Evolutionary conservation across 2,329 filamentous ascomycete genomes (phyloP).

Genomic region (Metarhizium guizhouense): DNA sequence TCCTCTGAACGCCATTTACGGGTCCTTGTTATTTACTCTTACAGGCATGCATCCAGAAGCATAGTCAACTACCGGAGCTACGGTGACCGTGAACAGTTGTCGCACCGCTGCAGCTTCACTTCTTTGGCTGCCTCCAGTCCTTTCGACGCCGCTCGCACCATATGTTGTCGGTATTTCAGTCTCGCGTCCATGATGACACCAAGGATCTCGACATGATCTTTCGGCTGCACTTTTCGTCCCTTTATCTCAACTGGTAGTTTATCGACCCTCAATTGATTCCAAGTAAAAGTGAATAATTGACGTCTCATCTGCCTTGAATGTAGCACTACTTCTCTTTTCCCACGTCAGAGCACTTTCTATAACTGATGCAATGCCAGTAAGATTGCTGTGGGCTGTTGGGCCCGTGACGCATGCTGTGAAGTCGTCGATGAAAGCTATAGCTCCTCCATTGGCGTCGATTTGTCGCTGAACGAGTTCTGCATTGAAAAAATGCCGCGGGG

Average conservation of each 20-base stretch:
- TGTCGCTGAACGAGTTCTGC: constrained; percentile 23
- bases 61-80: constrained; percentile 10
- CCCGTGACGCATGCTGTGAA: constrained; percentile 16
- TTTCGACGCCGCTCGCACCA: constrained; percentile 13
- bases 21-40: background rate
- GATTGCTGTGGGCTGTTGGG: constrained; percentile 13
- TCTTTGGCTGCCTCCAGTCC: constrained; percentile 14
- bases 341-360: constrained; percentile 13
- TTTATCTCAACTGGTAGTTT: constrained; percentile 3
- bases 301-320: constrained; percentile 18
- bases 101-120: constrained; percentile 12
- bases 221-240: constrained; percentile 5
- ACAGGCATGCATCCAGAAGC: constrained; percentile 4
- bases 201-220: constrained; percentile 9
- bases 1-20: background rate
- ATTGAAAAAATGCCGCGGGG: constrained; percentile 23
- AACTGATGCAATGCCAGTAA: constrained; percentile 14
- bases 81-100: constrained; percentile 14
- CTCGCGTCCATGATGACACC: constrained; percentile 9
- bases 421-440: constrained; percentile 18
- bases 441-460: constrained; percentile 17
- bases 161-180: constrained; percentile 17
- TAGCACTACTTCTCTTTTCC: constrained; percentile 16
- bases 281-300: constrained; percentile 15
- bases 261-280: background rate